Conservation (phyloP, 164 flowering plant species). For the Sedum album region DNA sequence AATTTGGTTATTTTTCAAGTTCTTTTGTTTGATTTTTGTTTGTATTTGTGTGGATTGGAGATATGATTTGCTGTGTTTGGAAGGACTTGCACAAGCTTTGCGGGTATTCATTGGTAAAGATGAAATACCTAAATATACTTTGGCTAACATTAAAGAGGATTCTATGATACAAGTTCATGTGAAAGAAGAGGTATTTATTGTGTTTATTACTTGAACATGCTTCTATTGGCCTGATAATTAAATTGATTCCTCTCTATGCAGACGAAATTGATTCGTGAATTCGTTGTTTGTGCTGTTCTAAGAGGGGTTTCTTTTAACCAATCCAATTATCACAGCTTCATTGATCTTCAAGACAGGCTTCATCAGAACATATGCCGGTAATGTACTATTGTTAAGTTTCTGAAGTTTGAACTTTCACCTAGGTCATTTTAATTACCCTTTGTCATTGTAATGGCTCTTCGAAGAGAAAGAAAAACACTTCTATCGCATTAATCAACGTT, state of each 20-base stretch:
- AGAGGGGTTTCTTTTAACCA: constrained; percentile 79
- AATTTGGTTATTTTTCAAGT: too few species aligned
- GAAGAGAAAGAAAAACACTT: neutral
- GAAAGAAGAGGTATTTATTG: constrained; percentile 54
- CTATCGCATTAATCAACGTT: neutral
- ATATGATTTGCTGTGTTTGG: constrained; percentile 92
- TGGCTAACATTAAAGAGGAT: constrained; percentile 33
- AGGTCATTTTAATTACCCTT: neutral
- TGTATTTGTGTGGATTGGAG: constrained; percentile 20
- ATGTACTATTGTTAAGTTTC: neutral
- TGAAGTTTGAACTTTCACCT: neutral
- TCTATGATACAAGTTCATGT: constrained; percentile 77
- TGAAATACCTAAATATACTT: constrained; percentile 47
- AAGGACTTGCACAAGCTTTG: constrained; percentile 80
- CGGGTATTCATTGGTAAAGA: constrained; percentile 56
- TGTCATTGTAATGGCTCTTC: too few species aligned
- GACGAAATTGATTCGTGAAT: constrained; percentile 75
- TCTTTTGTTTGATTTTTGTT: neutral
- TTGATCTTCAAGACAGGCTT: constrained; percentile 95
- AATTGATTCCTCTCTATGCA: constrained; percentile 19
- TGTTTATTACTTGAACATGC: neutral
- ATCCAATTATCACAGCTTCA: constrained; percentile 83
- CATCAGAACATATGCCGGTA: constrained; percentile 98
- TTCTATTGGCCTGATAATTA: neutral
- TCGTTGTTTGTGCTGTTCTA: constrained; percentile 91